A percentile compares a stretch with the other conserved stretches of the same genome.
phyloP scores from a whole-genome alignment of 345 rosid genomes.

The Lumnitzera racemosa region DNA sequence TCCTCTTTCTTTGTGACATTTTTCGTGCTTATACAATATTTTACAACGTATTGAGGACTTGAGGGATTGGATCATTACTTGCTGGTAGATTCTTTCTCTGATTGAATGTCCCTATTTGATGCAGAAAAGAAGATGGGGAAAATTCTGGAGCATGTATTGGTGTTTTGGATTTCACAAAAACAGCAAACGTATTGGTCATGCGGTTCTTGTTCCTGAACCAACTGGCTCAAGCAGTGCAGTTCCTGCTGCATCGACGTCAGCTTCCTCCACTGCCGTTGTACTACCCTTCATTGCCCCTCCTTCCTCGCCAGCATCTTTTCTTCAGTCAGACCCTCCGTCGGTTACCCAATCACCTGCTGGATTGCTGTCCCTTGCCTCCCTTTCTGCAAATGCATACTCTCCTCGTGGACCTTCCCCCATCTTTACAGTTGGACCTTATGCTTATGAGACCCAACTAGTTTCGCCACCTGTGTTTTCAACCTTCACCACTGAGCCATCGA shows the following conservation, averaged over 20 bases:
- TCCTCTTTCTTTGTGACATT: no score
- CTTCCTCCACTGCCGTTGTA: slow-evolving; percentile 41
- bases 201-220: slow-evolving; percentile 70
- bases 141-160: slow-evolving; percentile 67
- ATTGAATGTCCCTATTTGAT: slow-evolving; percentile 2
- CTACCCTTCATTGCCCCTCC: slow-evolving; percentile 91
- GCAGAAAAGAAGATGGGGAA: slow-evolving; percentile 88
- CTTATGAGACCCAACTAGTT: slow-evolving; percentile 92
- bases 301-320: slow-evolving; percentile 90
- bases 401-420: slow-evolving; percentile 66
- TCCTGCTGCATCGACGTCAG: slow-evolving; percentile 31
- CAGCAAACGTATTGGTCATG: slow-evolving; percentile 78
- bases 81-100: not conserved
- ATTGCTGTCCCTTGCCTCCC: slow-evolving; percentile 48
- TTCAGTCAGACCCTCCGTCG: slow-evolving; percentile 81
- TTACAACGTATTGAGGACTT: no score
- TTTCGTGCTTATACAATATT: no score
- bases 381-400: slow-evolving; percentile 53
- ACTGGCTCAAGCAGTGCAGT: slow-evolving; percentile 28
- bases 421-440: slow-evolving; percentile 83
- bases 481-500: slow-evolving; percentile 83
- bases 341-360: slow-evolving; percentile 72
- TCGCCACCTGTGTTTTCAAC: slow-evolving; percentile 96
- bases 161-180: slow-evolving; percentile 78
- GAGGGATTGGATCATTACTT: no score